A percentile compares a stretch with the other conserved stretches of the same genome.
phyloP scores from a whole-genome alignment of 2,329 filamentous ascomycete species.

The Rhinocladiella mackenziei region DNA sequence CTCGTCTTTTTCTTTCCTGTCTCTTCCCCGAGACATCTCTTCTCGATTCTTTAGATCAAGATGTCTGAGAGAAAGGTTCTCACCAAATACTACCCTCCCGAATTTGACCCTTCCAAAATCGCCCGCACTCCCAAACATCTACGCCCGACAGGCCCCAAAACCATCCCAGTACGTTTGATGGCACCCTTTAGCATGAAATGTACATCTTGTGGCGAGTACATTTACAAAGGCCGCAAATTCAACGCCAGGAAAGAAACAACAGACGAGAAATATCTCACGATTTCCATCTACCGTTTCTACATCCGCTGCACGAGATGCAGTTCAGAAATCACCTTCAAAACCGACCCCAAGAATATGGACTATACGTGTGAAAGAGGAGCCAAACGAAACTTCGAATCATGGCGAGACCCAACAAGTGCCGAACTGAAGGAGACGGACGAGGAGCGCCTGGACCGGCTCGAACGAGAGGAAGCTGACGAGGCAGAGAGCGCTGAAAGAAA shows the following conservation, averaged over 20 bases:
- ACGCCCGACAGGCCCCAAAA: constrained; percentile 65
- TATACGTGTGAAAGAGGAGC: constrained; percentile 78
- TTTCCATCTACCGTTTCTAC: constrained; percentile 86
- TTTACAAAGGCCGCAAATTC: constrained; percentile 92
- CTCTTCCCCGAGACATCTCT: not conserved
- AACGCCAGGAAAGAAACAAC: constrained; percentile 92
- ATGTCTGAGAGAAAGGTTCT: constrained; percentile 89
- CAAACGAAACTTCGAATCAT: constrained; percentile 89
- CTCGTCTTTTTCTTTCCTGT: not conserved
- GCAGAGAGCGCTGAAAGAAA: constrained; percentile 69
- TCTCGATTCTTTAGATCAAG: constrained; percentile 29
- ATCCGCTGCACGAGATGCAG: constrained; percentile 84
- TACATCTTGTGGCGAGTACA: constrained; percentile 68
- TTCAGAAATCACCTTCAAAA: constrained; percentile 86
- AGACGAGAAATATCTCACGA: constrained; percentile 82
- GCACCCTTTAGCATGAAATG: constrained; percentile 80
- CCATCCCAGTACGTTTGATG: constrained; percentile 87
- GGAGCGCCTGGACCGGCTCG: constrained; percentile 76
- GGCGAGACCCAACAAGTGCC: constrained; percentile 64
- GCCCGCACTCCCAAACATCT: constrained; percentile 58
- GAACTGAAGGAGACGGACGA: constrained; percentile 73
- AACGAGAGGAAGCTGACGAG: constrained; percentile 65
- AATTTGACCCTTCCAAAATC: constrained; percentile 87
- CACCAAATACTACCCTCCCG: constrained; percentile 58
- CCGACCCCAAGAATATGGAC: constrained; percentile 92